Conservation (phyloP, 305 asterid genomes). For the Ilex paraguariensis region DNA sequence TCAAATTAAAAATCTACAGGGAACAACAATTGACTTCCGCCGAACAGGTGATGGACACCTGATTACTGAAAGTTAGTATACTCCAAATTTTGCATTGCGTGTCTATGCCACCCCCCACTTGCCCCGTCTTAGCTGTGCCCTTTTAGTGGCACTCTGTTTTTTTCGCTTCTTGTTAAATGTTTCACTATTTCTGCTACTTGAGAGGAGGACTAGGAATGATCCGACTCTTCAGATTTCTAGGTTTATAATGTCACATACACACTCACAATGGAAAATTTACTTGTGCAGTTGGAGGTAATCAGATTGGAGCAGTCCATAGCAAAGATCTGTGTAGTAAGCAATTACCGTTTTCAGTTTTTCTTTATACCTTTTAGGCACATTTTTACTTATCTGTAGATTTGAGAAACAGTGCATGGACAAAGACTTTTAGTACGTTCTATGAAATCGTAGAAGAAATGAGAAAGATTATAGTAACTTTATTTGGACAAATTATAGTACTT, state of each 20-base stretch:
- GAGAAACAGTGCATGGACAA: background rate
- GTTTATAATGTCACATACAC: too few species aligned
- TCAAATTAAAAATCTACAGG: constrained; percentile 43
- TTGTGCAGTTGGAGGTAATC: constrained; percentile 78
- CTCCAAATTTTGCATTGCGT: too few species aligned
- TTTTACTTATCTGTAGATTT: background rate
- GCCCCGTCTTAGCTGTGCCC: too few species aligned
- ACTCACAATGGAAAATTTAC: constrained; percentile 3
- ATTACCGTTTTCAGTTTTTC: background rate
- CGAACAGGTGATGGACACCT: constrained; percentile 84
- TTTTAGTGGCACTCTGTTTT: too few species aligned
- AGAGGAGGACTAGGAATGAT: too few species aligned
- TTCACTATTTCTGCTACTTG: too few species aligned
- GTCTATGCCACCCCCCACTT: too few species aligned
- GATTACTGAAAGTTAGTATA: constrained; percentile 73
- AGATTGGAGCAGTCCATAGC: constrained; percentile 83
- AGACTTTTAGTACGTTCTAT: too few species aligned
- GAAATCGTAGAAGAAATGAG: background rate
- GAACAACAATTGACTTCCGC: constrained; percentile 84
- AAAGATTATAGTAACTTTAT: background rate
- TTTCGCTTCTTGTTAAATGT: too few species aligned
- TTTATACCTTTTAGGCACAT: background rate
- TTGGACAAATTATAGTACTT: background rate
- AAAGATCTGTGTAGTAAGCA: constrained; percentile 96
- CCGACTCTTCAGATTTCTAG: too few species aligned